phyloP scores from a whole-genome alignment of 2,329 filamentous ascomycete species.

The Colletotrichum sp. region DNA sequence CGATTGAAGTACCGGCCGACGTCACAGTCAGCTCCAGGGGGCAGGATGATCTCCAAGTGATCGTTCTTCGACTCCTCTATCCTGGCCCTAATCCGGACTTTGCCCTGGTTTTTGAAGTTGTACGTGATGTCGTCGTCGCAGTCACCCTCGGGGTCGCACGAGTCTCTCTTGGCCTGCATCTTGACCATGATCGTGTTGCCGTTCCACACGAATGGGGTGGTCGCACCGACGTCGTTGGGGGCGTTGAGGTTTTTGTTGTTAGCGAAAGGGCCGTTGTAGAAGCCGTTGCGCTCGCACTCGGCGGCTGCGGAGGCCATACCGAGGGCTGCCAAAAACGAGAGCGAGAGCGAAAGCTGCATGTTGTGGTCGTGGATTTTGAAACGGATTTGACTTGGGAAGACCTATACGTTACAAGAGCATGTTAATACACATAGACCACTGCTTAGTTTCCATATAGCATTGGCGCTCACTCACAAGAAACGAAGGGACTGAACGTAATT shows the following conservation, averaged over 20 bases:
- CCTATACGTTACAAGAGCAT: not conserved
- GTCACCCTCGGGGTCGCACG: not conserved
- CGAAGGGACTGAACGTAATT: rapidly evolving
- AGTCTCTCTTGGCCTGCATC: not conserved
- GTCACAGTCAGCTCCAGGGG: not conserved
- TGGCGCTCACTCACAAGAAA: not conserved
- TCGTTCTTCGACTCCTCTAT: not conserved
- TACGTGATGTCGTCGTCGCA: not conserved
- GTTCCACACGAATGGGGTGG: not conserved
- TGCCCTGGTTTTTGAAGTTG: not conserved
- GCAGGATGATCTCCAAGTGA: not conserved
- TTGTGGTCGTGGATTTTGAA: not conserved
- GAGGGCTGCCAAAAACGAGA: not conserved
- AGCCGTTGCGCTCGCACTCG: not conserved
- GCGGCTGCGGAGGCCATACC: not conserved
- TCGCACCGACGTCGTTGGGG: not conserved
- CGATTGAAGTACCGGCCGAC: not conserved
- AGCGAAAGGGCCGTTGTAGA: not conserved
- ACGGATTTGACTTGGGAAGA: not conserved
- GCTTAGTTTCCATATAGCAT: not conserved
- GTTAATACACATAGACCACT: not conserved
- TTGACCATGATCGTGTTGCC: not conserved
- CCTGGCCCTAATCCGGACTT: not conserved
- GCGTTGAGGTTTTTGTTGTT: not conserved
- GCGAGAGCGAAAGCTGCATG: not conserved